A percentile compares a stretch with the other conserved stretches of the same genome.
These are phyloP conservation scores for Tetracentron sinense DNA, from an alignment of 164 flowering plant species.

Conservation along the genomic window DNA sequence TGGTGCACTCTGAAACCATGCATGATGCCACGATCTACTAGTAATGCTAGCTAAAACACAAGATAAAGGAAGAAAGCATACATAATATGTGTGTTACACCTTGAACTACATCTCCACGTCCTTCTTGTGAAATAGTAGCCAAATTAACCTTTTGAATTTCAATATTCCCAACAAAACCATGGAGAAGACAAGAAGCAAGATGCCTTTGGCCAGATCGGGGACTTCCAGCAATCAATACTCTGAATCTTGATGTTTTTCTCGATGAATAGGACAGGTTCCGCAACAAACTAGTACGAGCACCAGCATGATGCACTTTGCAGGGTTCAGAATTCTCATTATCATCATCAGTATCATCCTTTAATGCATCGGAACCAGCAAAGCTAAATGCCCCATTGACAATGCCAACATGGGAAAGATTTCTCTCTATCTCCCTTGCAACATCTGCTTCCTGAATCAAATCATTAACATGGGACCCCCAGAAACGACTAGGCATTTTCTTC, in stretches of 20 bases:
- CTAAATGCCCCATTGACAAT: slow-evolving; percentile 33
- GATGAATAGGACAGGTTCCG: slow-evolving; percentile 26
- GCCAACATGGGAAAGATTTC: slow-evolving; percentile 41
- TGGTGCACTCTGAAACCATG: background rate
- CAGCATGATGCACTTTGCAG: slow-evolving; percentile 16
- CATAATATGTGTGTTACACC: slow-evolving; percentile 71
- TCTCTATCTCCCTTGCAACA: slow-evolving; percentile 48
- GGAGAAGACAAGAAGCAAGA: slow-evolving; percentile 86
- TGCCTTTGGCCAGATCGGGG: slow-evolving; percentile 81
- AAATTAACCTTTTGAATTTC: slow-evolving; percentile 75
- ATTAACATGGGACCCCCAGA: slow-evolving; percentile 59
- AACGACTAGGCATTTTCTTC: slow-evolving; percentile 37
- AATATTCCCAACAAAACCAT: slow-evolving; percentile 68
- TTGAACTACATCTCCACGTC: slow-evolving; percentile 72
- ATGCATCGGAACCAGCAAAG: slow-evolving; percentile 26
- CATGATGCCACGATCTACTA: background rate
- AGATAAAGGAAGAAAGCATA: slow-evolving; percentile 31
- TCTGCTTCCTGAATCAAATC: slow-evolving; percentile 52
- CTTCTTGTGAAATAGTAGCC: slow-evolving; percentile 90
- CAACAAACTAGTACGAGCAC: slow-evolving; percentile 22
- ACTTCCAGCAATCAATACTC: slow-evolving; percentile 72
- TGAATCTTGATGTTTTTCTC: slow-evolving; percentile 49
- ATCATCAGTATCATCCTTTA: slow-evolving; percentile 26
- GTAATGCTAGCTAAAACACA: background rate
- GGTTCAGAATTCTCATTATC: slow-evolving; percentile 19